Percentiles rank a stretch among this genome's conserved stretches.
phyloP scores from a whole-genome alignment of 2,329 filamentous ascomycete genomes.

The Aspergillus quadricinctus region DNA sequence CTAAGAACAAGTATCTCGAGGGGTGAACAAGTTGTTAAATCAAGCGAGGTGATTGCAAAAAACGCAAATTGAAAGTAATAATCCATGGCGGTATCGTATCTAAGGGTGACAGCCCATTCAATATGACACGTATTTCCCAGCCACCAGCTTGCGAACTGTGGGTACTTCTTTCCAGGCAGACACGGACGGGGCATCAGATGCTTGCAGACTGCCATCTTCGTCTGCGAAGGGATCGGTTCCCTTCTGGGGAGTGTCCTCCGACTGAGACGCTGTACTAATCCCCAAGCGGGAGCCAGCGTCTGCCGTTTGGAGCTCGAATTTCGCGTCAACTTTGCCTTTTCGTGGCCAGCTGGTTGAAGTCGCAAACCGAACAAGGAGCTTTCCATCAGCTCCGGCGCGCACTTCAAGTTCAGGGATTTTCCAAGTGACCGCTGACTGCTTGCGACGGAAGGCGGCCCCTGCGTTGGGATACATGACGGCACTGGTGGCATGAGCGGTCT shows the following conservation, averaged over 20 bases:
- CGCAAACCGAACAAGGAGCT: conserved; percentile 77
- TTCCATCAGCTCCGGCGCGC: conserved; percentile 55
- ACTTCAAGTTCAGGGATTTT: conserved; percentile 48
- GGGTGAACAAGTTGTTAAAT: conserved; percentile 6
- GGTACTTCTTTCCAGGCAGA: conserved; percentile 64
- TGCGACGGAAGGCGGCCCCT: conserved; percentile 43
- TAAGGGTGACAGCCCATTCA: conserved; percentile 11
- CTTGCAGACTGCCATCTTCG: conserved; percentile 27
- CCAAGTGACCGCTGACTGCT: conserved; percentile 44
- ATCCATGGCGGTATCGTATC: neutral
- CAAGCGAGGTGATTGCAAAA: neutral
- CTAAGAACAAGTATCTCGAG: neutral
- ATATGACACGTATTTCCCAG: conserved; percentile 68
- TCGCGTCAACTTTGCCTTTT: conserved; percentile 73
- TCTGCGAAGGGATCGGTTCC: conserved; percentile 48
- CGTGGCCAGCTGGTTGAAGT: conserved; percentile 67
- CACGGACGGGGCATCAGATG: conserved; percentile 22
- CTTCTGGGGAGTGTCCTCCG: conserved; percentile 21
- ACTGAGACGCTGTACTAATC: conserved; percentile 42
- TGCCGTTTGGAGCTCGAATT: conserved; percentile 66
- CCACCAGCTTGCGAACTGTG: conserved; percentile 62
- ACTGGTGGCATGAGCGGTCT: conserved; percentile 37
- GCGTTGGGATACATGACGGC: conserved; percentile 46
- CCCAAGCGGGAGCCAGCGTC: conserved; percentile 62
- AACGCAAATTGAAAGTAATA: neutral